Base-by-base conservation (phyloP, 1,284 basidiomycete genomes). In the Leccinum pachyderme region DNA sequence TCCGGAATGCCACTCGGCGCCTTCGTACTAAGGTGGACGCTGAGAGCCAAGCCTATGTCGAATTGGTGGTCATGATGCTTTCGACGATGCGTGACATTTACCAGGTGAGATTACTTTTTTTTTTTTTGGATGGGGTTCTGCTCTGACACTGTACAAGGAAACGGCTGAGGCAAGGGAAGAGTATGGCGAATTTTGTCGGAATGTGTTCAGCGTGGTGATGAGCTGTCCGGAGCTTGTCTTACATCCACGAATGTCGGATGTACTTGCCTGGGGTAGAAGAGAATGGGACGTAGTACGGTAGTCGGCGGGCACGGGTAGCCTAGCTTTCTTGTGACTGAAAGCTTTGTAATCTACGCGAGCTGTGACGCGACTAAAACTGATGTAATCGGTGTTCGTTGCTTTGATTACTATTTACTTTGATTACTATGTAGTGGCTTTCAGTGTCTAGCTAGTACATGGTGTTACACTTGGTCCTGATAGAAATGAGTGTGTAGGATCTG, bases 31-130 rank as follows among this genome's bases (percentile, higher is more conserved):
- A 37, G 39, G 31, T 59, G 9, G 60, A 69, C 44, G 60, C 60
- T 6, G 61, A 70, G 48, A 70, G 66, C 27, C 67, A 70, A 49
- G 50, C 41, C 4, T 71, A 67, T 13, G 58, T 44, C 12, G 68
- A 71, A 29, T 44, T 73, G 52, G 50, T 70, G 43, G 61, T 70
- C 7, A 58, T 53, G 53, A 67, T 72, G 62, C 35, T 73, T 31
- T 65, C 67, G 44, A 63, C 64, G 28, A 71, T 70, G 70, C 68
- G 66, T 9, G 56, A 69, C 46, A 66, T 69, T 32, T 62, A 70
- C 46, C 55, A 64, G 59, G 68, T 67, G 51, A 54, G 39, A 22
- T 41, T 7, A 4, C 12, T 2, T 0, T 33, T 31, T 8, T 28
- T 44, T 33, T 31, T 13, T 28, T 18, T 29, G 9, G 41, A 24